Percentiles rank a stretch among this genome's conserved stretches.
These are phyloP conservation scores for Meyerozyma guilliermondii DNA, from an alignment of 1,139 yeast species.

Conservation along the genomic window DNA sequence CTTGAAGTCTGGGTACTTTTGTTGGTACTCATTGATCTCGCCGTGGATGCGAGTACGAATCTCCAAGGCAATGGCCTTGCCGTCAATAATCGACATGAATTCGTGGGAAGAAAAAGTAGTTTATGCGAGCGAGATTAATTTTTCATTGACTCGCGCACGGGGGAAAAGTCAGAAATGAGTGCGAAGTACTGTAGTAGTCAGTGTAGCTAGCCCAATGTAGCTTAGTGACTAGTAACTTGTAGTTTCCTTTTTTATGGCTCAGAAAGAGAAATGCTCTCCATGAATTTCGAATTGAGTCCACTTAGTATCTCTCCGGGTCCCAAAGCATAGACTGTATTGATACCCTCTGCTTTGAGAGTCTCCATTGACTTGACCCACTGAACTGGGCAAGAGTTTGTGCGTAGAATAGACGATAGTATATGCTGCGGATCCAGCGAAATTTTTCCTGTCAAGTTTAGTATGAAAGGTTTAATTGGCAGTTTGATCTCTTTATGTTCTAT, in stretches of 20 bases:
- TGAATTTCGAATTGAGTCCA: background rate
- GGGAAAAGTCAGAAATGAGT: background rate
- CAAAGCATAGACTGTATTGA: constrained; percentile 22
- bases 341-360: constrained; percentile 12
- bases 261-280: background rate
- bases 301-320: constrained; percentile 30
- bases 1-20: constrained; percentile 54
- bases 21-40: constrained; percentile 54
- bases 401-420: constrained; percentile 25
- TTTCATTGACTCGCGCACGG: constrained; percentile 2
- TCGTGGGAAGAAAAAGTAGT: background rate
- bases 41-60: constrained; percentile 45
- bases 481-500: background rate
- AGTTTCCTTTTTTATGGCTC: background rate
- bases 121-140: background rate
- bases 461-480: background rate
- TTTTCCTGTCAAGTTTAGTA: constrained; percentile 26
- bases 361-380: constrained; percentile 36
- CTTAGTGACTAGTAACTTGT: background rate
- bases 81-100: constrained; percentile 48
- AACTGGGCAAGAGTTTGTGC: constrained; percentile 39
- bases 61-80: constrained; percentile 61
- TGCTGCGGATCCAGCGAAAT: constrained; percentile 11
- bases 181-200: background rate
- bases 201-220: too few species aligned